These are phyloP conservation scores for Arctium minus DNA, from an alignment of 129 eudicot genomes.

Conservation along the genomic window DNA sequence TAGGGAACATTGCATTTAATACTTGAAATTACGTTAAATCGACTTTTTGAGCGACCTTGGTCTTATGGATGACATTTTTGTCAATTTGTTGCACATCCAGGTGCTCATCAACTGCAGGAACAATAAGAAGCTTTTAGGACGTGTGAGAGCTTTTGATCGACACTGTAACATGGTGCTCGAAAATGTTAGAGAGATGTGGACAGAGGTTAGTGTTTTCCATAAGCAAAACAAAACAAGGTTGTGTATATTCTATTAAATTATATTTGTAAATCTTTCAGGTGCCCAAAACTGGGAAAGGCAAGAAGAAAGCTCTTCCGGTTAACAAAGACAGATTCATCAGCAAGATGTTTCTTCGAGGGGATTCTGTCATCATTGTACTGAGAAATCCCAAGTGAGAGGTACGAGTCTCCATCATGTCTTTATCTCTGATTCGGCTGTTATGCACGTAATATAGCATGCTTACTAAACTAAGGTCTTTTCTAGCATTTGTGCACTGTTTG, in stretches of 20 bases:
- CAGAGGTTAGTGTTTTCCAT: slow-evolving; percentile 58
- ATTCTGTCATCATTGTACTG: slow-evolving; percentile 87
- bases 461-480: no score
- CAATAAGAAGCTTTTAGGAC: slow-evolving; percentile 81
- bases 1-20: background rate
- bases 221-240: background rate
- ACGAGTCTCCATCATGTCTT: background rate
- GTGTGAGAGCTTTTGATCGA: slow-evolving; percentile 93
- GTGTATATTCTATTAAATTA: background rate
- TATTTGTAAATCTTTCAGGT: slow-evolving; percentile 37
- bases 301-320: slow-evolving; percentile 87
- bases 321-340: slow-evolving; percentile 90
- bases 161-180: slow-evolving; percentile 97
- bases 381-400: slow-evolving; percentile 54
- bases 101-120: slow-evolving; percentile 86
- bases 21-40: background rate
- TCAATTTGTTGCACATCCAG: slow-evolving; percentile 22
- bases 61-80: slow-evolving; percentile 2
- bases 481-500: background rate
- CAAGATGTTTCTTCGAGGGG: slow-evolving; percentile 95
- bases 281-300: slow-evolving; percentile 92
- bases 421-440: background rate
- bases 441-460: no score
- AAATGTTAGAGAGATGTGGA: slow-evolving; percentile 95
- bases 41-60: background rate